A percentile compares a stretch with the other conserved stretches of the same genome.
Conservation (phyloP, 2,329 filamentous ascomycete genomes). For the Cadophora sp. region DNA sequence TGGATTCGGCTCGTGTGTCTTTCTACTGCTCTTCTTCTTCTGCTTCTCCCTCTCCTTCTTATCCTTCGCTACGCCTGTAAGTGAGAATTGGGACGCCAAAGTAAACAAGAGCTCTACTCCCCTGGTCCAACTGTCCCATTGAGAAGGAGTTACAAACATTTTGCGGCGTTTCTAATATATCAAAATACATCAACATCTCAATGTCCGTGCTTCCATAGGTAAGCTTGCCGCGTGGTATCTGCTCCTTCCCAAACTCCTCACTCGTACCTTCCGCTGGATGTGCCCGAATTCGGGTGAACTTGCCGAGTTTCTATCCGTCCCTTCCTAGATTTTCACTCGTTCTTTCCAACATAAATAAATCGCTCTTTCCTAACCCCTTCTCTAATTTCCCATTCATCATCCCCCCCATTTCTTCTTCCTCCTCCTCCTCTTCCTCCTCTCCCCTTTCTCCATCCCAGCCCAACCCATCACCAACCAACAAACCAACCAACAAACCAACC, state of each 20-base stretch:
- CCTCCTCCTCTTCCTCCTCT: neutral
- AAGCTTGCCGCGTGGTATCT: neutral
- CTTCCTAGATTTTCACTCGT: neutral
- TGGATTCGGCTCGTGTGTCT: no score
- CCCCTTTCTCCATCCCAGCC: neutral
- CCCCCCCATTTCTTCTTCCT: neutral
- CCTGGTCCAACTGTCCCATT: no score
- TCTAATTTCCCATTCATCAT: neutral
- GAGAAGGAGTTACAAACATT: no score
- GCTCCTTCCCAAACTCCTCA: neutral
- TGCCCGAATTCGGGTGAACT: neutral
- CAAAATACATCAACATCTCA: no score
- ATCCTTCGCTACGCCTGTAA: no score
- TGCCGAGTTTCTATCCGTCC: neutral
- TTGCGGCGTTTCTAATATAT: no score
- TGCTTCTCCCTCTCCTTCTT: no score
- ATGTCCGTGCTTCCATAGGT: no score
- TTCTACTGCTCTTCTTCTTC: no score
- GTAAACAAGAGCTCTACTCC: no score
- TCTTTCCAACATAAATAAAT: neutral
- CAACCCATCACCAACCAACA: no score
- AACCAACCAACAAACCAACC: neutral
- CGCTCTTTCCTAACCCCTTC: neutral
- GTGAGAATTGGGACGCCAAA: no score
- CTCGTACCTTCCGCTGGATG: neutral